Conservation (phyloP, 129 eudicot species). For the Flaveria bidentis region DNA sequence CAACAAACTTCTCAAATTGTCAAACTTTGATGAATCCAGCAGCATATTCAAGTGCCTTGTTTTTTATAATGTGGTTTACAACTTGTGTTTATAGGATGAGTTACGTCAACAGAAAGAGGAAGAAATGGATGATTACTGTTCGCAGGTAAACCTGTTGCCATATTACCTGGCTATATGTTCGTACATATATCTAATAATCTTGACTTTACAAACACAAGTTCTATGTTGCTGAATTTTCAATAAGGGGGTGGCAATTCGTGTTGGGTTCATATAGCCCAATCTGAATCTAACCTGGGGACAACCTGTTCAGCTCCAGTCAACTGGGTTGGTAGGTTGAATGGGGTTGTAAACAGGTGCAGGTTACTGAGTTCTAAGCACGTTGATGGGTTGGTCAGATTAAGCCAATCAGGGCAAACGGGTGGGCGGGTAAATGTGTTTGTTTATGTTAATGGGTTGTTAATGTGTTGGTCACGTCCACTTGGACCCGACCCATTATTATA, state of each 20-base stretch:
- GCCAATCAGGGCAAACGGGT: not conserved
- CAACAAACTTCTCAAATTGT: constrained; percentile 5
- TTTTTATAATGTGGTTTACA: constrained; percentile 4
- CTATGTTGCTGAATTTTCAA: constrained; percentile 1
- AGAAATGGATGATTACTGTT: constrained; percentile 97
- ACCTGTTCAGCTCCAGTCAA: not conserved
- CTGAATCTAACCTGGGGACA: not conserved
- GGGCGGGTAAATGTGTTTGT: not conserved
- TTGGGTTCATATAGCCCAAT: not conserved
- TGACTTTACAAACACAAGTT: constrained; percentile 10
- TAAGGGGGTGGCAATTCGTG: constrained; percentile 6
- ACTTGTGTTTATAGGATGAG: constrained; percentile 67
- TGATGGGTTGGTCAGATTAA: not conserved
- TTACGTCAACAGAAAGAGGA: constrained; percentile 90
- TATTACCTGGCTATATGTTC: constrained; percentile 7
- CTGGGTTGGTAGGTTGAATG: not conserved
- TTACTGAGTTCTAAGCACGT: not conserved
- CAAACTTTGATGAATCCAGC: not conserved
- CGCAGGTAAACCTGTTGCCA: constrained; percentile 56
- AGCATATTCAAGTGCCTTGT: not conserved
- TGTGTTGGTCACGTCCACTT: not conserved
- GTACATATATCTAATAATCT: not conserved
- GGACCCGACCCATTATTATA: not conserved
- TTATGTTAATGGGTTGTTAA: not conserved
- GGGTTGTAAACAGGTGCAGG: not conserved